Percentiles rank a stretch among this genome's conserved stretches.
phyloP scores from a whole-genome alignment of 2,329 filamentous ascomycete genomes.

The Neoascochyta sp. region DNA sequence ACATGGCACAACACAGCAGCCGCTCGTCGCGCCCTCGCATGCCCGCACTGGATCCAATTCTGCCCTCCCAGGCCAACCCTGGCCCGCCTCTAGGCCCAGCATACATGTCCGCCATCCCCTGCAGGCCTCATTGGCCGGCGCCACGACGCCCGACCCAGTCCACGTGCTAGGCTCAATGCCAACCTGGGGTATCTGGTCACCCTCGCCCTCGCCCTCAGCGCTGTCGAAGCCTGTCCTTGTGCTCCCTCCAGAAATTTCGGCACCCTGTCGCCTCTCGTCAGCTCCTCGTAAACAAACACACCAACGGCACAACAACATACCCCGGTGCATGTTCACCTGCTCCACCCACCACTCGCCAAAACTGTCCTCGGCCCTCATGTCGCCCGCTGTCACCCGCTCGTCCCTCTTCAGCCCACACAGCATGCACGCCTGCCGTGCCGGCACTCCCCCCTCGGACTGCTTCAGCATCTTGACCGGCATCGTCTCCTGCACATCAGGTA shows the following conservation, averaged over 20 bases:
- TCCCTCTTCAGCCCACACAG: conserved; percentile 86
- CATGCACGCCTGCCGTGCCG: conserved; percentile 71
- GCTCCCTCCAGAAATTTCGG: conserved; percentile 78
- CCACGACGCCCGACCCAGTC: too few species aligned
- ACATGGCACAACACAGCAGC: too few species aligned
- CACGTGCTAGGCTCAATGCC: conserved; percentile 1
- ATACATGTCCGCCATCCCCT: too few species aligned
- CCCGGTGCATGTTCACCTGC: conserved; percentile 64
- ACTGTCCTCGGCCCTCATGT: conserved; percentile 76
- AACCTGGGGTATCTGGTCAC: too few species aligned
- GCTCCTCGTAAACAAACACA: conserved; percentile 29
- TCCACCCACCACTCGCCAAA: conserved; percentile 98
- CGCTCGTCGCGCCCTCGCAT: too few species aligned
- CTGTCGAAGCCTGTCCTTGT: conserved; percentile 66
- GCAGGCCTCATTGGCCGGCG: too few species aligned
- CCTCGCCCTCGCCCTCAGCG: too few species aligned
- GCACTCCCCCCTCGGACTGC: conserved; percentile 62
- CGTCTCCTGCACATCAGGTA: conserved; percentile 70
- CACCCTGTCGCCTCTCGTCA: conserved; percentile 53
- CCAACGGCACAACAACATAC: conserved; percentile 13
- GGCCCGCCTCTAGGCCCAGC: too few species aligned
- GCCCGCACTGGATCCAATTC: too few species aligned
- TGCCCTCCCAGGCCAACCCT: too few species aligned
- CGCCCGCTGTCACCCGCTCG: conserved; percentile 73
- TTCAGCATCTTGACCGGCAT: conserved; percentile 64